Evolutionary conservation across 2,329 filamentous ascomycete species (phyloP).

Genomic region (Apiospora sp.): DNA sequence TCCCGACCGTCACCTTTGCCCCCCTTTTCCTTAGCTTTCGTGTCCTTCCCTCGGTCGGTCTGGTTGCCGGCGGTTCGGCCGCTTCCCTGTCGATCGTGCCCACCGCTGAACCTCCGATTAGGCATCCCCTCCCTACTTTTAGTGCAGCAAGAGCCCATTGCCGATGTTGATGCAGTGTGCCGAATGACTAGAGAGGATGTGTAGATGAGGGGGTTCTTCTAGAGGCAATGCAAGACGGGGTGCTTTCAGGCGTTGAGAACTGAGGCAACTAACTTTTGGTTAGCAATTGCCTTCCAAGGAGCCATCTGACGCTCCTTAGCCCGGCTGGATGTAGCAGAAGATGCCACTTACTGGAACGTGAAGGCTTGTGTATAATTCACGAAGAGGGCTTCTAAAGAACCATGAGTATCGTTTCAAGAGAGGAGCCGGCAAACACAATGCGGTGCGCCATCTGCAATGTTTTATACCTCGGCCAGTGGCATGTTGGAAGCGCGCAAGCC

Average conservation of each 20-base stretch:
- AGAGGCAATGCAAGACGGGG: neutral
- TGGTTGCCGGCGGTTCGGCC: neutral
- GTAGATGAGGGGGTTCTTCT: neutral
- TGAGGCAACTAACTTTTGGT: neutral
- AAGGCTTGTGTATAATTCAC: neutral
- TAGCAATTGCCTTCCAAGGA: neutral
- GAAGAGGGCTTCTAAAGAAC: neutral
- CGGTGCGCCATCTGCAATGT: neutral
- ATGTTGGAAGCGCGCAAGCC: neutral
- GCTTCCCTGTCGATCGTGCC: neutral
- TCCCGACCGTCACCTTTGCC: neutral
- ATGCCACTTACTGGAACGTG: neutral
- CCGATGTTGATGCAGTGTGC: neutral
- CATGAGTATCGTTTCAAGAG: neutral
- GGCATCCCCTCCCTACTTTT: neutral
- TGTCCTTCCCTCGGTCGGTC: neutral
- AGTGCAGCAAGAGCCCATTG: neutral
- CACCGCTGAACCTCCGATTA: neutral
- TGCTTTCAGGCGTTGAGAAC: neutral
- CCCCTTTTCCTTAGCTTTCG: neutral
- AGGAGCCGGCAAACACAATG: neutral
- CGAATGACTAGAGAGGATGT: neutral
- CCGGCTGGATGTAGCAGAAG: neutral
- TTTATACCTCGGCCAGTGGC: neutral
- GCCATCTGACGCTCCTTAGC: neutral